A percentile compares a stretch with the other conserved stretches of the same genome.
phyloP scores from a whole-genome alignment of 2,329 filamentous ascomycete genomes.

The Nothomitra cinnamomea region DNA sequence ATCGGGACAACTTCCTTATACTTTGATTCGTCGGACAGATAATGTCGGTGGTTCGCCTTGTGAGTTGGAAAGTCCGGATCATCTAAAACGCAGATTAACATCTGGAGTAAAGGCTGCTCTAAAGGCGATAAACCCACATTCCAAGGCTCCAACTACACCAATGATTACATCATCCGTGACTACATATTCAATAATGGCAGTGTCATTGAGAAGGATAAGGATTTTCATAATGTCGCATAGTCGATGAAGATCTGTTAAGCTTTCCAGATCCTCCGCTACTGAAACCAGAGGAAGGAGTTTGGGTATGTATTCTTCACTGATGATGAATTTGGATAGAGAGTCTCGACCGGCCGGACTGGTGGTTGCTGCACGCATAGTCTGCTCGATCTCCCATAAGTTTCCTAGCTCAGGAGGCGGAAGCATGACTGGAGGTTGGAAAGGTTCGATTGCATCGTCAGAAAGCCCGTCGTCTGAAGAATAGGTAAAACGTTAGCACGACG shows the following conservation, averaged over 20 bases:
- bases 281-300: constrained; percentile 76
- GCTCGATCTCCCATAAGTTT: constrained; percentile 70
- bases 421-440: constrained; percentile 46
- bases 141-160: constrained; percentile 84
- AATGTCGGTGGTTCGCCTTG: constrained; percentile 93
- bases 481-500: background rate
- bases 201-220: constrained; percentile 87
- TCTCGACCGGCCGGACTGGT: constrained; percentile 62
- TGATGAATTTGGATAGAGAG: constrained; percentile 71
- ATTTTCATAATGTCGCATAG: constrained; percentile 98
- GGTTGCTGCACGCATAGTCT: constrained; percentile 64
- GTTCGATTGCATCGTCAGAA: constrained; percentile 74
- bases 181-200: constrained; percentile 80
- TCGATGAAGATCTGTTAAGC: constrained; percentile 67
- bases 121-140: constrained; percentile 37
- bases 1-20: constrained; percentile 96
- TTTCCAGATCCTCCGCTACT: constrained; percentile 82
- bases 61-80: constrained; percentile 95
- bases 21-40: constrained; percentile 70
- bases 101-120: background rate
- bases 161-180: constrained; percentile 80
- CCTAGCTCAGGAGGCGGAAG: constrained; percentile 68
- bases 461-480: constrained; percentile 55
- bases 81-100: constrained; percentile 29
- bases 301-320: constrained; percentile 69